phyloP scores from a whole-genome alignment of 2,329 filamentous ascomycete species.

The Hymenoscyphus fructigenus region DNA sequence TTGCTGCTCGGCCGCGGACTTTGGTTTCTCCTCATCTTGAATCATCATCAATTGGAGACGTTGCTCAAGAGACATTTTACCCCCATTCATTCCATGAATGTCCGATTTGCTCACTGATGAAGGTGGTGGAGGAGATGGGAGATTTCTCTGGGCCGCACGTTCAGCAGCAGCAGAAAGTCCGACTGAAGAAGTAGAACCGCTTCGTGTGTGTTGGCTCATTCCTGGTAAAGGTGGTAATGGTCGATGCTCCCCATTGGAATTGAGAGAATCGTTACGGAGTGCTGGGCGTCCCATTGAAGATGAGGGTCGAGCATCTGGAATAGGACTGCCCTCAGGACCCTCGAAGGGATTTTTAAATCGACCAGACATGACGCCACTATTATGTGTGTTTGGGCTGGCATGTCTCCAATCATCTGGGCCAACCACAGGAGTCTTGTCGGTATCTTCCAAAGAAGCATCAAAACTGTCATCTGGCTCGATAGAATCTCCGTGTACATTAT shows the following conservation, averaged over 20 bases:
- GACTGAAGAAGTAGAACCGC: slow-evolving; percentile 54
- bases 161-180: slow-evolving; percentile 72
- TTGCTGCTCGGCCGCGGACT: slow-evolving; percentile 63
- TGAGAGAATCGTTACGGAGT: slow-evolving; percentile 68
- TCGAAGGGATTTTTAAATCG: slow-evolving; percentile 64
- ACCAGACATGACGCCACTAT: slow-evolving; percentile 28
- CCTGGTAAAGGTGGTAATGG: slow-evolving; percentile 85
- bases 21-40: slow-evolving; percentile 60
- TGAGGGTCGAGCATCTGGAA: slow-evolving; percentile 49
- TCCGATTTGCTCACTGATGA: slow-evolving; percentile 72
- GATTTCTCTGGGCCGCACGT: slow-evolving; percentile 65
- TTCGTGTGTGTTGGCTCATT: slow-evolving; percentile 45
- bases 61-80: slow-evolving; percentile 82
- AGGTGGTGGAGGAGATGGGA: slow-evolving; percentile 71
- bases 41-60: slow-evolving; percentile 86
- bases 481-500: slow-evolving; percentile 52
- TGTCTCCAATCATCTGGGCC: slow-evolving; percentile 94
- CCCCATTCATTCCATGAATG: slow-evolving; percentile 70
- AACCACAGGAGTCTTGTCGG: slow-evolving; percentile 97
- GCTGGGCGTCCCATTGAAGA: slow-evolving; percentile 49
- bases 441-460: slow-evolving; percentile 91
- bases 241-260: slow-evolving; percentile 77
- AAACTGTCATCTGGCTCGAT: slow-evolving; percentile 78
- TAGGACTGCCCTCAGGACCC: slow-evolving; percentile 61
- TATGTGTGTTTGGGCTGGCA: slow-evolving; percentile 50